phyloP scores from a whole-genome alignment of 306 rosid species.

The Glycine tomentella region DNA sequence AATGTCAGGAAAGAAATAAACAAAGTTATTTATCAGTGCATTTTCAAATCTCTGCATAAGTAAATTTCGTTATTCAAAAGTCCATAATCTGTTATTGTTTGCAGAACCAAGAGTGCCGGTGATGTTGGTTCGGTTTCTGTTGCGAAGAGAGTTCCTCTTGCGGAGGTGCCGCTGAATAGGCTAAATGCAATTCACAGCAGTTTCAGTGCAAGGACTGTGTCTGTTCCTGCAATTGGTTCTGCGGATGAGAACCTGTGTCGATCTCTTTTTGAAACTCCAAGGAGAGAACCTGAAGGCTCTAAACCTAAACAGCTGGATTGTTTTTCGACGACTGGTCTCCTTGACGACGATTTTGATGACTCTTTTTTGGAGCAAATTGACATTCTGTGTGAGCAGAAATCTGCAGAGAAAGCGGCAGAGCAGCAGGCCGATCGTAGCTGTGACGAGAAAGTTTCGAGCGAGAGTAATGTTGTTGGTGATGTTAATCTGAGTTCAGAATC shows the following conservation, averaged over 20 bases:
- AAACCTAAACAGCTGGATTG: constrained; percentile 41
- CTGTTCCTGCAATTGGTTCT: constrained; percentile 18
- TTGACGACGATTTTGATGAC: constrained; percentile 76
- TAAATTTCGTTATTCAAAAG: not conserved
- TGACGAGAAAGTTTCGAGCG: not conserved
- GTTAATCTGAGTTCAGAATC: constrained; percentile 32
- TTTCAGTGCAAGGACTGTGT: constrained; percentile 3
- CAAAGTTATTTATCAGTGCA: no score
- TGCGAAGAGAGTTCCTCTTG: constrained; percentile 64
- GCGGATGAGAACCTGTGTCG: constrained; percentile 41
- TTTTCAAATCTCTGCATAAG: no score
- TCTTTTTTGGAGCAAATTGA: constrained; percentile 74
- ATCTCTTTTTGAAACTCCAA: constrained; percentile 60
- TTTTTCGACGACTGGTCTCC: constrained; percentile 46
- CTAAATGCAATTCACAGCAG: constrained; percentile 6
- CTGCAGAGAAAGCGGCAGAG: constrained; percentile 59
- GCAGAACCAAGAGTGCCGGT: constrained; percentile 50
- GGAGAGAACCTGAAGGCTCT: constrained; percentile 48
- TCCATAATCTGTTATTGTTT: constrained; percentile 23
- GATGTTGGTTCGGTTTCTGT: constrained; percentile 44
- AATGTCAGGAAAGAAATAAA: no score
- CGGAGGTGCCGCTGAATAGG: constrained; percentile 58
- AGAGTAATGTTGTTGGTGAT: constrained; percentile 36
- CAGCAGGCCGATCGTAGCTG: constrained; percentile 28
- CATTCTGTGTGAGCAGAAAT: constrained; percentile 64